A percentile compares a stretch with the other conserved stretches of the same genome.
These are phyloP conservation scores for Seminavis robusta DNA, from an alignment of 108 stramenopile species.

Conservation along the genomic window DNA sequence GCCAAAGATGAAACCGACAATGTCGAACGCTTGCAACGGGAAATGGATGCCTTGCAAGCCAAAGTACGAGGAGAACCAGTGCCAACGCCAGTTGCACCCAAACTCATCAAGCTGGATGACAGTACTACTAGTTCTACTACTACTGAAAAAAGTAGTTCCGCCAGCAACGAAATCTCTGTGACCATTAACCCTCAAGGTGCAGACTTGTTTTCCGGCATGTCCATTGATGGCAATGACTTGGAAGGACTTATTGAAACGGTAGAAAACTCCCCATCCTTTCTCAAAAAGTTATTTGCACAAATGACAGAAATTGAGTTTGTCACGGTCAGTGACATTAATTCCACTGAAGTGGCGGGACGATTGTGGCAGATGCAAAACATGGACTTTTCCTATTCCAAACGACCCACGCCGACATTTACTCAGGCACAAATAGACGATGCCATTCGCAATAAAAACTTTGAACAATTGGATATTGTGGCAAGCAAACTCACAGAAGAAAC, in stretches of 20 bases:
- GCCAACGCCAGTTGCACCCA: not conserved
- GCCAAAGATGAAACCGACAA: constrained; percentile 1
- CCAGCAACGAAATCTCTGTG: not conserved
- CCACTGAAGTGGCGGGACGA: constrained; percentile 28
- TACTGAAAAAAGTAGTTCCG: not conserved
- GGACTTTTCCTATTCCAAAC: constrained; percentile 16
- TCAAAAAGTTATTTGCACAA: constrained; percentile 36
- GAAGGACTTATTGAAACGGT: constrained; percentile 24
- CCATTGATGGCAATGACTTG: constrained; percentile 24
- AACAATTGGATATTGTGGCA: not conserved
- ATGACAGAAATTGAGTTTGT: constrained; percentile 23
- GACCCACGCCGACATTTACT: constrained; percentile 38
- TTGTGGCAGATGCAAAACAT: constrained; percentile 8
- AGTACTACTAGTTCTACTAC: not conserved
- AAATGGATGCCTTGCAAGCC: constrained; percentile 7
- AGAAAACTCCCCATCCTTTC: constrained; percentile 43
- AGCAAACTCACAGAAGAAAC: constrained; percentile 11
- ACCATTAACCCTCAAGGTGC: not conserved
- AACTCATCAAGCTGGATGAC: not conserved
- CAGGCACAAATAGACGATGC: constrained; percentile 43
- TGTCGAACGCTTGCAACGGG: not conserved
- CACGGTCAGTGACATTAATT: constrained; percentile 15
- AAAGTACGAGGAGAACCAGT: constrained; percentile 6
- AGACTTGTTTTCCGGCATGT: not conserved
- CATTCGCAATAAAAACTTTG: constrained; percentile 9